Percentiles rank a stretch among this genome's conserved stretches.
These are phyloP conservation scores for Metrosideros polymorpha DNA, from an alignment of 441 rosid species.

Conservation along the genomic window DNA sequence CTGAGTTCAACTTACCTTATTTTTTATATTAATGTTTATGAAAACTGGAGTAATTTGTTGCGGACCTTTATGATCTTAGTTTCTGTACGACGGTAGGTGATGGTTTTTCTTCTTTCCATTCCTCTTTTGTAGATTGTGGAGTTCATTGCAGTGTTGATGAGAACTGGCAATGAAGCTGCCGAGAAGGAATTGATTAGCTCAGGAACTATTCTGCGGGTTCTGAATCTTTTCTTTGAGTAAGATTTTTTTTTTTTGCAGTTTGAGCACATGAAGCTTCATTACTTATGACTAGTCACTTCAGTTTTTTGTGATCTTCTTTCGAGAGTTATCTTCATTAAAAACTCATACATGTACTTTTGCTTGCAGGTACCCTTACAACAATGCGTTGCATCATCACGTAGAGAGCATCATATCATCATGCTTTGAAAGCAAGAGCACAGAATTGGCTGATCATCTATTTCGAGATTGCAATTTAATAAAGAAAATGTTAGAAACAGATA, in stretches of 20 bases:
- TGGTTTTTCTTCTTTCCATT: conserved; percentile 2
- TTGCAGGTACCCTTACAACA: conserved; percentile 89
- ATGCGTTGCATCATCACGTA: conserved; percentile 92
- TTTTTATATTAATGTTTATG: not conserved
- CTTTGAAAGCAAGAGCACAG: conserved; percentile 63
- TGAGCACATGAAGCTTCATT: not conserved
- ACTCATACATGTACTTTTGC: conserved; percentile 7
- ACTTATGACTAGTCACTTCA: not conserved
- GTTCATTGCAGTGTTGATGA: conserved; percentile 83
- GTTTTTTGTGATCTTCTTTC: not conserved
- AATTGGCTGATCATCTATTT: conserved; percentile 66
- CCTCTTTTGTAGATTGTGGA: conserved; percentile 56
- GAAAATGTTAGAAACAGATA: conserved; percentile 66
- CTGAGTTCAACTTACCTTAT: not conserved
- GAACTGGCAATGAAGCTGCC: conserved; percentile 72
- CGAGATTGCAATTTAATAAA: conserved; percentile 77
- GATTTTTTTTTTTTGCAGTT: conserved; percentile 13
- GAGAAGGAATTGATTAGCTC: conserved; percentile 77
- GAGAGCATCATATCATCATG: conserved; percentile 82
- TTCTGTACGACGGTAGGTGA: not conserved
- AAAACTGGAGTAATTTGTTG: not conserved
- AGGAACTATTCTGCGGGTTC: conserved; percentile 64
- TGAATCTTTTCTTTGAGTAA: conserved; percentile 92
- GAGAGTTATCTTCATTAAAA: not conserved
- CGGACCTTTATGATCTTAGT: not conserved